Conservation (phyloP, 2,329 filamentous ascomycete species). For the Pestalotiopsis sp. region DNA sequence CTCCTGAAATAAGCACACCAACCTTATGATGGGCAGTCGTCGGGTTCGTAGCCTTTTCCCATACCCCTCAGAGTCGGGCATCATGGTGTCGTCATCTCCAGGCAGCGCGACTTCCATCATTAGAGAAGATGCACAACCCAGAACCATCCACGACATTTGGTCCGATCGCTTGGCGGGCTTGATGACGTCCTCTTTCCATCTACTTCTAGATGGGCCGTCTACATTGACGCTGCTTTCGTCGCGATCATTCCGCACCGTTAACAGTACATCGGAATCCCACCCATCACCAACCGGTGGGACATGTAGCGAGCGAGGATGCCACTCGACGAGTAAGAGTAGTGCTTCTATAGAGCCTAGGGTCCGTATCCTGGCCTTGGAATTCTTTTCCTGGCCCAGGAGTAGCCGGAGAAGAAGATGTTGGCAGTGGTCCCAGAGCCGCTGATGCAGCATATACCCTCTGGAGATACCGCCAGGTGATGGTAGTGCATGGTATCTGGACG, state of each 20-base stretch:
- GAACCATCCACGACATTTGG: conserved; percentile 63
- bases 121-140: conserved; percentile 55
- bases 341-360: conserved; percentile 57
- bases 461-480: background rate
- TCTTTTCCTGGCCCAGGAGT: conserved; percentile 58
- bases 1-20: background rate
- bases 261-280: conserved; percentile 56
- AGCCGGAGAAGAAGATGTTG: conserved; percentile 26
- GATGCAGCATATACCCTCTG: background rate
- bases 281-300: conserved; percentile 56
- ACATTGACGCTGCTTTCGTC: conserved; percentile 17
- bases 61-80: background rate
- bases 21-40: background rate
- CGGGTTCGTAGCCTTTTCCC: background rate
- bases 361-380: conserved; percentile 49
- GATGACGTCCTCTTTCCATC: conserved; percentile 56
- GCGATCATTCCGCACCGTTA: conserved; percentile 40
- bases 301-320: conserved; percentile 58
- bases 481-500: background rate
- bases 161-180: conserved; percentile 57
- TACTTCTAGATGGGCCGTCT: background rate
- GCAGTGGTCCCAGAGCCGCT: background rate
- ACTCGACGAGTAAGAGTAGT: conserved; percentile 56
- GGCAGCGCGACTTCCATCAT: conserved; percentile 53
- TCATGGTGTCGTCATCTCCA: background rate